A percentile compares a stretch with the other conserved stretches of the same genome.
Evolutionary conservation across 495 filamentous ascomycete genomes (phyloP).

Genomic region (Podospora conica): DNA sequence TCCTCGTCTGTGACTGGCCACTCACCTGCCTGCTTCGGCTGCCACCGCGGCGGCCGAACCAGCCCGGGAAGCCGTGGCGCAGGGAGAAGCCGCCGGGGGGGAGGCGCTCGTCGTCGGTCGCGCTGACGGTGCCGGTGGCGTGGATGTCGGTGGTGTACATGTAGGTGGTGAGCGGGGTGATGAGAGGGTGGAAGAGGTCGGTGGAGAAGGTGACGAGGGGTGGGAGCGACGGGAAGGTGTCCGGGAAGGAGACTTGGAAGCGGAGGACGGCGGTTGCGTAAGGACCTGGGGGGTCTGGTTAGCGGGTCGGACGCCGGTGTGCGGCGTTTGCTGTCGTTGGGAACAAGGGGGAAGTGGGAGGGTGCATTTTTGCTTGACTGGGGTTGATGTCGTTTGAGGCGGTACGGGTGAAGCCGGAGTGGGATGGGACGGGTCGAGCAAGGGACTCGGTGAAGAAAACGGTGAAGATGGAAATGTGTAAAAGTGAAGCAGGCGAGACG

Average conservation of each 20-base stretch:
- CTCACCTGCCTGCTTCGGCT: slow-evolving; percentile 26
- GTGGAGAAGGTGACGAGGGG: slow-evolving; percentile 81
- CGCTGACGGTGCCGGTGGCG: slow-evolving; percentile 65
- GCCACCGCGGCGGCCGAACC: slow-evolving; percentile 57
- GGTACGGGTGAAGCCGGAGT: background rate
- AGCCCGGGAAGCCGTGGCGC: slow-evolving; percentile 80
- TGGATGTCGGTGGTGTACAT: slow-evolving; percentile 74
- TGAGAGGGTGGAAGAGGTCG: slow-evolving; percentile 90
- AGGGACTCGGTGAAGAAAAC: background rate
- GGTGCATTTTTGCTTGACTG: background rate
- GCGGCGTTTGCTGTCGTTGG: background rate
- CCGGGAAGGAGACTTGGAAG: slow-evolving; percentile 82
- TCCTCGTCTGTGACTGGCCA: slow-evolving; percentile 17
- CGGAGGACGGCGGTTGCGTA: slow-evolving; percentile 83
- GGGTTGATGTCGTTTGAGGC: background rate
- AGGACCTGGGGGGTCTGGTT: slow-evolving; percentile 45
- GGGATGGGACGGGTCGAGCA: background rate
- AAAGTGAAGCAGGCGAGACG: background rate
- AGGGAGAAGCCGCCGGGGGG: slow-evolving; percentile 85
- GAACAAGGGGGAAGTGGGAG: background rate
- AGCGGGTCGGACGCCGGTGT: background rate
- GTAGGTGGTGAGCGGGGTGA: slow-evolving; percentile 84
- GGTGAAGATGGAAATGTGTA: background rate
- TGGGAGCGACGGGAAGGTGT: slow-evolving; percentile 69
- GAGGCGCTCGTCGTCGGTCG: slow-evolving; percentile 71